Evolutionary conservation across 345 rosid genomes (phyloP).

Genomic region (Eutrema yunnanense): DNA sequence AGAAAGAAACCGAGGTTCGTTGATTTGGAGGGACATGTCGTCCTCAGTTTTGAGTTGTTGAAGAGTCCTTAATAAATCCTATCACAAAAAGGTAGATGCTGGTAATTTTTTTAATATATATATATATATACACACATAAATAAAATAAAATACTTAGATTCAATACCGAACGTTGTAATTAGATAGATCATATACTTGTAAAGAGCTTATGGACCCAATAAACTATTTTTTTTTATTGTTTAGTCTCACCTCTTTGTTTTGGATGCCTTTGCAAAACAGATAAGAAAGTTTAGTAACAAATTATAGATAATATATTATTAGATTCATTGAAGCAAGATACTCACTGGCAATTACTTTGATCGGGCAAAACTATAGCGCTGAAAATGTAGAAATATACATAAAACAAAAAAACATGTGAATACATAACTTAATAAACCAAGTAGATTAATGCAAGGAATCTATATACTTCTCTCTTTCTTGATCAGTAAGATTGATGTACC

Average conservation of each 20-base stretch:
- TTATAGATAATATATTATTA: too few relatives aligned
- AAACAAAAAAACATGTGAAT: background rate
- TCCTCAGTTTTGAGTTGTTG: slow-evolving; percentile 48
- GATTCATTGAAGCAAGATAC: background rate
- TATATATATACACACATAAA: background rate
- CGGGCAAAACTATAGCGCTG: slow-evolving; percentile 49
- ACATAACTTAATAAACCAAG: background rate
- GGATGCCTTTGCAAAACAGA: slow-evolving; percentile 37
- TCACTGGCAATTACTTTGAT: slow-evolving; percentile 28
- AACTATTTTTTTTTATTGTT: background rate
- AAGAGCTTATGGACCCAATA: background rate
- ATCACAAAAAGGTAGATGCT: background rate
- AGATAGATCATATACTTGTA: background rate
- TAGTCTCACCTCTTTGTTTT: slow-evolving; percentile 49
- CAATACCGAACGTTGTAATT: background rate
- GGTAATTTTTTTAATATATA: too few relatives aligned
- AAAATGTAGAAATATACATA: background rate
- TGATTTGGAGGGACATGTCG: slow-evolving; percentile 47
- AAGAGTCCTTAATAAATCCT: slow-evolving; percentile 49
- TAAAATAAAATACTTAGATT: background rate
- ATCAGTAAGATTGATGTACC: slow-evolving; percentile 51
- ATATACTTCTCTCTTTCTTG: slow-evolving; percentile 70
- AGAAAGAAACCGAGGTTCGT: slow-evolving; percentile 35
- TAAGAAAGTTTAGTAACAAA: background rate
- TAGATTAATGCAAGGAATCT: background rate